These are phyloP conservation scores for Microdochium trichocladiopsis DNA, from an alignment of 2,329 filamentous ascomycete genomes.

Conservation along the genomic window DNA sequence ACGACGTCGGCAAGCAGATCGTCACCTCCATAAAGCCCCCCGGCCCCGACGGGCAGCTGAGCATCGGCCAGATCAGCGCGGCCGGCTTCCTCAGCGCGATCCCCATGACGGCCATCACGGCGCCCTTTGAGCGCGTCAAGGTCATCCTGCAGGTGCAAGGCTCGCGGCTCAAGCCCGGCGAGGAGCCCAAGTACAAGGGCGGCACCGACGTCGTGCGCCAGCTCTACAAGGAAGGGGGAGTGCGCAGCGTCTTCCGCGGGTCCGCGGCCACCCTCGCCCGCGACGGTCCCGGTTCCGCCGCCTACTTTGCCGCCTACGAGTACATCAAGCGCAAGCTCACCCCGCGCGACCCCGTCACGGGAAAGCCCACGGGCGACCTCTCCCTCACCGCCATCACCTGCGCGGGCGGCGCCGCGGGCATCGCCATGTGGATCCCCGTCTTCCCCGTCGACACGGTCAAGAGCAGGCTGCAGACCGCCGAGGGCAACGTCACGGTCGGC, in stretches of 20 bases:
- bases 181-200: conserved; percentile 87
- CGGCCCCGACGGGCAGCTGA: conserved; percentile 61
- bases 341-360: conserved; percentile 67
- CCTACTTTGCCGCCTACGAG: conserved; percentile 97
- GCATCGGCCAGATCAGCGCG: conserved; percentile 79
- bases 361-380: conserved; percentile 68
- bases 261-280: conserved; percentile 84
- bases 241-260: conserved; percentile 89
- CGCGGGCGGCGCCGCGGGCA: conserved; percentile 82
- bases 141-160: conserved; percentile 97
- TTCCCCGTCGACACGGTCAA: conserved; percentile 98
- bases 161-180: conserved; percentile 74
- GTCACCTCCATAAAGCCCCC: conserved; percentile 63
- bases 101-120: conserved; percentile 97
- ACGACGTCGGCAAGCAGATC: conserved; percentile 89
- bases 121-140: conserved; percentile 97
- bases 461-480: conserved; percentile 83
- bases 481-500: conserved; percentile 73
- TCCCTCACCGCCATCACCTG: conserved; percentile 76
- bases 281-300: conserved; percentile 86
- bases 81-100: conserved; percentile 97
- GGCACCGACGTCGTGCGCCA: conserved; percentile 87
- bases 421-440: conserved; percentile 99
- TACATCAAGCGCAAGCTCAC: conserved; percentile 84
- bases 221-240: conserved; percentile 83